phyloP scores from a whole-genome alignment of 2,329 filamentous ascomycete genomes.

The Penicillium sp. region DNA sequence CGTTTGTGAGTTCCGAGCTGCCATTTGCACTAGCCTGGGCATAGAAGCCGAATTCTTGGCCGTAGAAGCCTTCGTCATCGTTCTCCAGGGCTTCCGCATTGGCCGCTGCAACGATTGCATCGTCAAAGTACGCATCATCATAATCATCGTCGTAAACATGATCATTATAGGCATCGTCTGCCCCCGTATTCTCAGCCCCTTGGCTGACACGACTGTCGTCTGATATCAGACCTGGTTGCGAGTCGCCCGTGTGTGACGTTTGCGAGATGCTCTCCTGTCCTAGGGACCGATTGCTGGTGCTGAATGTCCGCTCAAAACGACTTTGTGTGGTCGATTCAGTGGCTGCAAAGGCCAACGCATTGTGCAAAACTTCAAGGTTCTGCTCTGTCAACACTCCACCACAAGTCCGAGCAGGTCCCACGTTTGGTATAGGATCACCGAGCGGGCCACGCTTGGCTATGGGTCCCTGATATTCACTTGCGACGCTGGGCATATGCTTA shows the following conservation, averaged over 20 bases:
- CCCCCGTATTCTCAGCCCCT: slow-evolving; percentile 36
- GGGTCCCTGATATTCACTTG: slow-evolving; percentile 28
- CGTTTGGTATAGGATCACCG: slow-evolving; percentile 24
- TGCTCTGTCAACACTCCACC: slow-evolving; percentile 46
- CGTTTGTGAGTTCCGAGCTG: slow-evolving; percentile 61
- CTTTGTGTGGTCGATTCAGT: slow-evolving; percentile 69
- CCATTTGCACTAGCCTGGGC: slow-evolving; percentile 51
- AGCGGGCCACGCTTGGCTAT: slow-evolving; percentile 22
- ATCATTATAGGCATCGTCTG: slow-evolving; percentile 43
- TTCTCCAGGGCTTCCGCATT: slow-evolving; percentile 90
- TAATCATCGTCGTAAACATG: slow-evolving; percentile 56
- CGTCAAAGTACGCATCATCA: slow-evolving; percentile 69
- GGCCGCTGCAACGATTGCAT: slow-evolving; percentile 87
- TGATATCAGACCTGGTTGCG: slow-evolving; percentile 44
- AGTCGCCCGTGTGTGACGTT: slow-evolving; percentile 34
- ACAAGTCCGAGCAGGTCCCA: slow-evolving; percentile 34
- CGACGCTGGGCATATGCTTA: slow-evolving; percentile 33
- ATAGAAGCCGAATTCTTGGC: slow-evolving; percentile 95
- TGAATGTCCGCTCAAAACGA: slow-evolving; percentile 61
- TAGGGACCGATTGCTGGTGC: slow-evolving; percentile 40
- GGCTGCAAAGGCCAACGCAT: slow-evolving; percentile 74
- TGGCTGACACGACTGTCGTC: slow-evolving; percentile 48
- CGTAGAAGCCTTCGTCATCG: slow-evolving; percentile 90
- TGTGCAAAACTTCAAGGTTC: slow-evolving; percentile 69
- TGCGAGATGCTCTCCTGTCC: slow-evolving; percentile 33